These are phyloP conservation scores for Speleostelium caveatum DNA, from an alignment of 78 protist genomes.

Conservation along the genomic window DNA sequence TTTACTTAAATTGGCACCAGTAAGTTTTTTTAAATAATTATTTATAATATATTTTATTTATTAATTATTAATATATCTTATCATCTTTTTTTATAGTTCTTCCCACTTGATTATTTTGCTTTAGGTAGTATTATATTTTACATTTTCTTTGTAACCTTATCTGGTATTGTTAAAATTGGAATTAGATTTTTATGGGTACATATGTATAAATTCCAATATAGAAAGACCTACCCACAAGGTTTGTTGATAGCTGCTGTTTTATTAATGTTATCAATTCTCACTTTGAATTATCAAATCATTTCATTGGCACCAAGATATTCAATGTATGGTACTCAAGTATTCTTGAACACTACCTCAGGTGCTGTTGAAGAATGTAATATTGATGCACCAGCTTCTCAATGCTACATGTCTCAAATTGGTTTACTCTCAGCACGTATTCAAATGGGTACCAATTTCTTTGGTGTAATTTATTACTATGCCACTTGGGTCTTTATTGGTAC, in stretches of 20 bases:
- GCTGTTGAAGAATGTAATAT: constrained; percentile 26
- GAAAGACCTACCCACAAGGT: constrained; percentile 79
- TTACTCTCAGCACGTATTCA: constrained; percentile 45
- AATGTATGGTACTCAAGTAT: constrained; percentile 83
- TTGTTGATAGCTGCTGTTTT: constrained; percentile 57
- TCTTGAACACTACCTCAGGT: neutral
- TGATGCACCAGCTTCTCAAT: constrained; percentile 32
- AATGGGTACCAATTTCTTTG: constrained; percentile 81
- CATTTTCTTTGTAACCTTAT: constrained; percentile 30
- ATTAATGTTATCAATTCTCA: constrained; percentile 65
- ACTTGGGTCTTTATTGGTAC: constrained; percentile 79
- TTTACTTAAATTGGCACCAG: constrained; percentile 55
- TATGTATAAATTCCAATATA: constrained; percentile 58
- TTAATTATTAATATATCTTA: neutral
- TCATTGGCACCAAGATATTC: constrained; percentile 76
- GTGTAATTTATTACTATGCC: constrained; percentile 75
- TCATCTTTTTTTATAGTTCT: constrained; percentile 32
- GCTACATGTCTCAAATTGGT: constrained; percentile 78
- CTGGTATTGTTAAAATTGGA: constrained; percentile 77
- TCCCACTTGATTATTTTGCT: constrained; percentile 82
- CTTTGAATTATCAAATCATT: constrained; percentile 64
- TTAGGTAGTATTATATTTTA: constrained; percentile 51
- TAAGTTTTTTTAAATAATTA: neutral
- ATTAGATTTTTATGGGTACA: constrained; percentile 79
- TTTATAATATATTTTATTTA: too few species aligned